Evolutionary conservation across 768 basidiomycete genomes (phyloP), one percentile per base, ranked within the genome.

Genomic region (Arthromyces matolae): DNA sequence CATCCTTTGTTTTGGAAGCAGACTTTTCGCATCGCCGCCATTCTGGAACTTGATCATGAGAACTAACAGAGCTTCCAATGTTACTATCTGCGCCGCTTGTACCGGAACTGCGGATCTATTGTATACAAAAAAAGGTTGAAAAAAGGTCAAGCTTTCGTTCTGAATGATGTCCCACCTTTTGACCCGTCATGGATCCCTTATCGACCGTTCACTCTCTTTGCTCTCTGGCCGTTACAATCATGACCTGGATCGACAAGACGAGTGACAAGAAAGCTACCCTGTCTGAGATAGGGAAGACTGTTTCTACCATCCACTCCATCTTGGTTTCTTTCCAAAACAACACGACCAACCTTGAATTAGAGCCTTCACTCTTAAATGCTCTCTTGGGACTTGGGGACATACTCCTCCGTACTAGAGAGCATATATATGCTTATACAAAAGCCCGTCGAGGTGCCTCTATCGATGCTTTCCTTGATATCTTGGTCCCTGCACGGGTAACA

Each of bases 381-480:
- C 48, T 56, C 39, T 29, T 54, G 20, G 54, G 55, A 8, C 47
- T 59, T 19, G 53, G 52, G 10, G 55, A 56, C 33, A 48, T 52
- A 25, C 55, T 56, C 14, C 47, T 32, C 27, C 52, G 52, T 23
- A 59, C 52, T 7, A 49, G 28, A 39, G 52, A 56, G 20, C 57
- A 56, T 36, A 36, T 59, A 8, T 23, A n/a, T 3, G 47, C 38
- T 8, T 45, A 23, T 12, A 20, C 42, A 14, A 32, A 45, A 13
- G 32, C 36, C 20, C 50, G 50, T 25, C 40, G 49, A 12, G 16
- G 40, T 19, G 23, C 7, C 24, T 51, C 52, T 6, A 2, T 57
- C 9, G 48, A 47, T 9, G 42, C 12, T 14, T 20, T 47, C 16
- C 9, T 57, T 23, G 39, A 32, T 20, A 49, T 57, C 18, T 18